Conservation (phyloP, 441 rosid species). For the Populus hybrid region DNA sequence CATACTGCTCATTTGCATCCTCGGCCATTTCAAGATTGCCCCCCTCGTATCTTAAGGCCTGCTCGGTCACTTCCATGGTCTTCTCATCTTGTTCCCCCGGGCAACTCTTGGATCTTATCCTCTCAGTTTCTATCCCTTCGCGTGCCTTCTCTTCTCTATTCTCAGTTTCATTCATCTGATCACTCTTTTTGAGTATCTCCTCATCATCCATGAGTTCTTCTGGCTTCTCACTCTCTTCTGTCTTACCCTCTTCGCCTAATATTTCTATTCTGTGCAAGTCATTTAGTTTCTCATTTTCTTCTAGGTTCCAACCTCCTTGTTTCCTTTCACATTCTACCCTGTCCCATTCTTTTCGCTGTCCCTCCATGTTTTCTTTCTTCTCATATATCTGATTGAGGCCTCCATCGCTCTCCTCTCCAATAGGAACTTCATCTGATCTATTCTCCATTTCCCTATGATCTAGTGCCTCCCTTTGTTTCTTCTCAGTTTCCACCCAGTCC, state of each 20-base stretch:
- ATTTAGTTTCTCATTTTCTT: conserved; percentile 32
- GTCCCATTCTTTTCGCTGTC: conserved; percentile 39
- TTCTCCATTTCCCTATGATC: conserved; percentile 29
- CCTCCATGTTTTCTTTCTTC: conserved; percentile 31
- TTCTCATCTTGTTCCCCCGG: conserved; percentile 27
- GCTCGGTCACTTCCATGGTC: conserved; percentile 23
- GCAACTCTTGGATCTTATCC: conserved; percentile 29
- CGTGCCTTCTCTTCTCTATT: conserved; percentile 30
- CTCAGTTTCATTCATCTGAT: conserved; percentile 26
- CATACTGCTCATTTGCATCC: conserved; percentile 23
- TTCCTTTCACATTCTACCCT: conserved; percentile 31
- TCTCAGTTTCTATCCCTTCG: conserved; percentile 38
- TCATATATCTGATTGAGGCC: conserved; percentile 16
- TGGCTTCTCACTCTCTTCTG: conserved; percentile 14
- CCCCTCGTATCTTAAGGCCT: conserved; percentile 22
- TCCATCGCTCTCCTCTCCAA: conserved; percentile 19
- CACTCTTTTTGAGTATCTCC: conserved; percentile 30
- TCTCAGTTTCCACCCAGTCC: conserved; percentile 18
- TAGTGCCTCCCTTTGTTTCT: conserved; percentile 17
- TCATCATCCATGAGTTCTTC: conserved; percentile 33
- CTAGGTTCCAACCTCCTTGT: conserved; percentile 25
- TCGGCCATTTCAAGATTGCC: conserved; percentile 24
- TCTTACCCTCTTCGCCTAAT: conserved; percentile 21
- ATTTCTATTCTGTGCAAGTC: conserved; percentile 16
- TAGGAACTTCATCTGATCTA: conserved; percentile 17